Base-by-base conservation (phyloP, 129 eudicot genomes). In the Pittosporum tobira region DNA sequence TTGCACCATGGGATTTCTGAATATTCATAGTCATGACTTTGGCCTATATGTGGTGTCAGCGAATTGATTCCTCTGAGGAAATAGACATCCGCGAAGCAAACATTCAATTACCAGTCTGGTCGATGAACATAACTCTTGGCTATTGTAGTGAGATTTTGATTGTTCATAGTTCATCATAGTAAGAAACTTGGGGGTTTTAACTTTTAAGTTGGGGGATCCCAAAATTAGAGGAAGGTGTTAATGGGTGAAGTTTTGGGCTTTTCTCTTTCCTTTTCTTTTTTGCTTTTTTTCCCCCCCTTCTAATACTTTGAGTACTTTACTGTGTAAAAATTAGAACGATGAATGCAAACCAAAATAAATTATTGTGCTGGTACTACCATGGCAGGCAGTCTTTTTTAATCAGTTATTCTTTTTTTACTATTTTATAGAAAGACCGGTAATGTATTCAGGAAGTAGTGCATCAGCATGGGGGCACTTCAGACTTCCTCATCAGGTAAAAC, bases 401-500 rank as follows among this genome's bases (percentile, higher is more conserved):
- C n/a, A 6, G 29, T 54, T 38, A 28, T 34, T 25, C 3, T 31
- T 27, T 6, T 36, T 48, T 40, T 44, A 30, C 34, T 63, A 43
- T 64, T 84, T 63, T 56, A 19, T 88, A 89, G 97, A 85, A 54
- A 78, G 84, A 66, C 95, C 97, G 0, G 73, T 77, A 50, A 53
- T 89, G 85, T 85, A 82, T 63, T 51, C 87, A 38, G 84, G 81
- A 71, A 85, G 73, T 61, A 55, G 57, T 62, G 72, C 81, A 67
- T 72, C 95, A 28, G 85, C 88, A 15, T 82, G 93, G 97, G 95
- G 95, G 27, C 79, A 73, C 40, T 67, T 80, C 31, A 74, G 83
- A 69, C 85, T 85, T 72, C 97, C 95, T 53, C 97, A 85, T 67
- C 85, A 74, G 95, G 95, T 89, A 48, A 71, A n/a, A 69, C 7